phyloP scores from a whole-genome alignment of 768 basidiomycete species.

The Phylloporus sp. region DNA sequence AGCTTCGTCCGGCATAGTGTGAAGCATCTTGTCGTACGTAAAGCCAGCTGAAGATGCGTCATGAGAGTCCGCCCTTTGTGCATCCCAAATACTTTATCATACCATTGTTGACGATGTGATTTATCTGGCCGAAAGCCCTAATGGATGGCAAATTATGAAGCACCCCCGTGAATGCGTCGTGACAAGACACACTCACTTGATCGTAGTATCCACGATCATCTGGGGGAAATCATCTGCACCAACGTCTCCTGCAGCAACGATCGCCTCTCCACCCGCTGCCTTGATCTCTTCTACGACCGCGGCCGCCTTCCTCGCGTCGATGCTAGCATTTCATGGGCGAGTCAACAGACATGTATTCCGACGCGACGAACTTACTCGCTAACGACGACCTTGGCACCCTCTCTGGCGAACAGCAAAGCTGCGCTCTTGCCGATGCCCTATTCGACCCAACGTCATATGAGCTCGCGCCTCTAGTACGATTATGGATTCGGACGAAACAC shows the following conservation, averaged over 20 bases:
- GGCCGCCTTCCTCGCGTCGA: constrained; percentile 66
- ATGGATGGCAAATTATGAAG: background rate
- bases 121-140: constrained; percentile 78
- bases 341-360: constrained; percentile 1
- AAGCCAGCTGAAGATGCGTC: constrained; percentile 49
- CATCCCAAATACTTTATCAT: constrained; percentile 7
- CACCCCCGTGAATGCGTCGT: background rate
- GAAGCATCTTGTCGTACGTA: constrained; percentile 84
- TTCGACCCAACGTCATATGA: background rate
- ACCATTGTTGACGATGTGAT: constrained; percentile 85
- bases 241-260: constrained; percentile 75
- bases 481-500: constrained; percentile 6
- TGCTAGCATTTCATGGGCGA: constrained; percentile 39
- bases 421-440: constrained; percentile 76
- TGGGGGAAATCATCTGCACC: constrained; percentile 80
- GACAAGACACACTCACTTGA: constrained; percentile 52
- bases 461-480: background rate
- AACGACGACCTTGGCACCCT: constrained; percentile 83
- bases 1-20: constrained; percentile 78
- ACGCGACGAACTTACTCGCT: constrained; percentile 54
- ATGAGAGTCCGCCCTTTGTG: background rate
- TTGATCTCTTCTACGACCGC: constrained; percentile 70
- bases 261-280: constrained; percentile 63
- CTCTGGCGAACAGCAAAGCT: constrained; percentile 74
- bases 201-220: constrained; percentile 68